Evolutionary conservation across 75 land plant species (phyloP).

Genomic region (Isoetes taiwanensis): DNA sequence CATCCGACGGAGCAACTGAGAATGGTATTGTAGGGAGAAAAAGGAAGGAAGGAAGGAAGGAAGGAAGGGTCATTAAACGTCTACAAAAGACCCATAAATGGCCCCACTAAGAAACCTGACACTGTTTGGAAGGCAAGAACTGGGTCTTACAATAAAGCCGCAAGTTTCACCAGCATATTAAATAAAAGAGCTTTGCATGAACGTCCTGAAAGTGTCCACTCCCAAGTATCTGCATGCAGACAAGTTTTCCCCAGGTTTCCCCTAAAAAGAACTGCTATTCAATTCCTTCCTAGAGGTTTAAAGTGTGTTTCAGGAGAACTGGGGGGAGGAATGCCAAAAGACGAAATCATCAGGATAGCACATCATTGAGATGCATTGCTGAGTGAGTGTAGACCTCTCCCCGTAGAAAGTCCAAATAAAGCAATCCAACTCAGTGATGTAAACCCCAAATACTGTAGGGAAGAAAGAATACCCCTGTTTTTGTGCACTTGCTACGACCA

Average conservation of each 20-base stretch:
- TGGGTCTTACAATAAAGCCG: not conserved
- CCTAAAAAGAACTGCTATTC: slow-evolving; percentile 2
- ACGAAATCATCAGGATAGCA: slow-evolving; percentile 30
- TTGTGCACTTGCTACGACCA: no score
- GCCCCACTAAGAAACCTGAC: not conserved
- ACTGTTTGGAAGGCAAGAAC: not conserved
- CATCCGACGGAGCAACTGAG: not conserved
- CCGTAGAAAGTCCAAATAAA: not conserved
- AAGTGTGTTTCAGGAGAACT: slow-evolving; percentile 8
- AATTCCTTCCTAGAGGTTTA: not conserved
- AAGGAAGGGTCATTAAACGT: not conserved
- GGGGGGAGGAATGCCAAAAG: slow-evolving; percentile 5
- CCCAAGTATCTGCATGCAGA: slow-evolving; percentile 24
- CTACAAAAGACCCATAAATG: not conserved
- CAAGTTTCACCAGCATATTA: not conserved
- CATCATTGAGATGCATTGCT: slow-evolving; percentile 13
- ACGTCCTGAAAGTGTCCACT: slow-evolving; percentile 52
- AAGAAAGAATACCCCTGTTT: not conserved
- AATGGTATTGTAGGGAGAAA: not conserved
- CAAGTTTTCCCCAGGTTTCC: not conserved
- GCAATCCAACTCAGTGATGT: not conserved
- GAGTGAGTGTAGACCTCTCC: slow-evolving; percentile 8
- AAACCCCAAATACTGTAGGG: not conserved
- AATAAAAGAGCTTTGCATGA: slow-evolving; percentile 28
- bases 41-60: not conserved